phyloP scores from a whole-genome alignment of 2,329 filamentous ascomycete species.

The Penicillium occitanis region DNA sequence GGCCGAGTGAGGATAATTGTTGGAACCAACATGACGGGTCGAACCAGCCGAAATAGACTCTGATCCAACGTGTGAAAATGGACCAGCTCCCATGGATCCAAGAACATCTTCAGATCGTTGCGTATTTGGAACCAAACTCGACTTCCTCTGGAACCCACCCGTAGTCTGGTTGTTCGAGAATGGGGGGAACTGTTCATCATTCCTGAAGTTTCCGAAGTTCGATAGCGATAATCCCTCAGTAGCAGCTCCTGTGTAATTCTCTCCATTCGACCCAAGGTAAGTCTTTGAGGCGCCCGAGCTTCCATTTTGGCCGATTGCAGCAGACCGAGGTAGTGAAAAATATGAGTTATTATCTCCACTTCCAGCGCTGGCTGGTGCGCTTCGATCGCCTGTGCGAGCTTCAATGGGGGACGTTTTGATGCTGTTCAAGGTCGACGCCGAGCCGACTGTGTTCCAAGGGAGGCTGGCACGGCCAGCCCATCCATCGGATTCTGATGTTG shows the following conservation, averaged over 20 bases:
- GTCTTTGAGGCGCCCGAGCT: conserved; percentile 32
- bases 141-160: conserved; percentile 33
- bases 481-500: conserved; percentile 66
- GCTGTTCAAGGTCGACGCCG: conserved; percentile 46
- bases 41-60: conserved; percentile 31
- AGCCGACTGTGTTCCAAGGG: conserved; percentile 60
- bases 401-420: conserved; percentile 60
- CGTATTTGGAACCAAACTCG: conserved; percentile 29
- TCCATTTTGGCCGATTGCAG: conserved; percentile 47
- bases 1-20: conserved; percentile 36
- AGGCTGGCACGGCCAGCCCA: conserved; percentile 56
- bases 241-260: conserved; percentile 36
- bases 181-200: conserved; percentile 36
- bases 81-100: conserved; percentile 31
- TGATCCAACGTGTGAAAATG: conserved; percentile 31
- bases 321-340: conserved; percentile 47
- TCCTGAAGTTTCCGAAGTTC: conserved; percentile 33
- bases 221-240: conserved; percentile 35
- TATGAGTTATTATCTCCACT: conserved; percentile 47
- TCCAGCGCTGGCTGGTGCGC: conserved; percentile 42
- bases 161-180: conserved; percentile 29
- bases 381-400: conserved; percentile 51
- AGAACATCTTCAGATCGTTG: conserved; percentile 33
- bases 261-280: conserved; percentile 36
- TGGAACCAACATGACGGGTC: conserved; percentile 27